Evolutionary conservation across 257 asterid species (phyloP), one percentile per base, ranked within the genome.

Genomic region (Vinca minor): DNA sequence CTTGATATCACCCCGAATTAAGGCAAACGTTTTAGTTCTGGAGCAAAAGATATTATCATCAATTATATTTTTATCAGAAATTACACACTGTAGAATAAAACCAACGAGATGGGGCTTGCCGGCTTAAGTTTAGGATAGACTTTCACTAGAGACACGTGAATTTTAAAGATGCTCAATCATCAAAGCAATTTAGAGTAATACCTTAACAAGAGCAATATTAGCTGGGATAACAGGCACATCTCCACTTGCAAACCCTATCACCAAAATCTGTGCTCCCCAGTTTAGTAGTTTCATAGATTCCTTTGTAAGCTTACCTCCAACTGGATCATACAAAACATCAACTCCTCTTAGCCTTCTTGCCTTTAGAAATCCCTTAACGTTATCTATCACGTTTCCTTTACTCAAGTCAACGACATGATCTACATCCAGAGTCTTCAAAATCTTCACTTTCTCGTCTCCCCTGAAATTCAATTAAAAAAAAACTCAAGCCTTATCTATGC

Each of bases 171-270:
- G 15, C 61, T 66, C 28, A 14, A 23, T 21, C 55, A 65, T 17
- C 8, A 65, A 64, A 68, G 59, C 25, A 56, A 25, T 11, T 55
- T 54, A 25, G 10, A n/a, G n/a, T 23, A 48, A 69, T 83, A 91
- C 98, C 98, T 93, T 93, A 70, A 93, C 92, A 39, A 89, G 95
- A 39, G 97, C 97, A 77, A 93, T 78, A 67, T 93, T 93, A 59
- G 82, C 90, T 9, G 92, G 98, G 78, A 93, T 70, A 46, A 84
- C 47, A 13, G 98, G 98, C 26, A 89, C 88, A 68, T 93, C 95
- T 12, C 96, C 96, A 72, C 97, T 93, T 48, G 98, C 96, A 80
- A 93, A 93, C 29, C 98, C 97, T 28, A 93, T 93, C 71, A 93
- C 79, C 77, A 89, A 70, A 77, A 93, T 89, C 63, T 89, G 91